Percentiles rank a stretch among this genome's conserved stretches.
phyloP scores from a whole-genome alignment of 768 basidiomycete genomes.

The Lactarius akahatsu region DNA sequence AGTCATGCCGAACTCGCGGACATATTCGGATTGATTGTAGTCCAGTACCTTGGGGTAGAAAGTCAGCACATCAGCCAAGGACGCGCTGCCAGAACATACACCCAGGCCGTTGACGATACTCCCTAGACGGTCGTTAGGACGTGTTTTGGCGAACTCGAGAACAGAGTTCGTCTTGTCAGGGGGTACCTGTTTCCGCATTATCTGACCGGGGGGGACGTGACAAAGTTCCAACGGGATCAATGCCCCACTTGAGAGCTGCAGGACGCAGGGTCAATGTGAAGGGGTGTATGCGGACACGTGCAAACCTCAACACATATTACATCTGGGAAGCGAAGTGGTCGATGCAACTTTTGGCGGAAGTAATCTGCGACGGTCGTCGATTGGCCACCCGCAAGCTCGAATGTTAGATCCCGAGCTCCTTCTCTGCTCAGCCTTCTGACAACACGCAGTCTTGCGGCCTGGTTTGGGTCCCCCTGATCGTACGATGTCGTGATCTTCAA shows the following conservation, averaged over 20 bases:
- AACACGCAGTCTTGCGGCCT: slow-evolving; percentile 46
- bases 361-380: slow-evolving; percentile 60
- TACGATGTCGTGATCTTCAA: slow-evolving; percentile 49
- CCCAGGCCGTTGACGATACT: slow-evolving; percentile 55
- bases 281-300: slow-evolving; percentile 10
- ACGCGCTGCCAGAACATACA: slow-evolving; percentile 36
- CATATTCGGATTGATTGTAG: slow-evolving; percentile 49
- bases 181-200: slow-evolving; percentile 71
- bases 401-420: slow-evolving; percentile 55
- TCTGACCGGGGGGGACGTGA: slow-evolving; percentile 59
- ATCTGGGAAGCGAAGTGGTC: slow-evolving; percentile 57
- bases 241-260: slow-evolving; percentile 59
- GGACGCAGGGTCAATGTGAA: background rate
- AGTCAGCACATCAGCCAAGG: slow-evolving; percentile 1
- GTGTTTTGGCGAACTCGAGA: slow-evolving; percentile 65
- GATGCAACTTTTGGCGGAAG: slow-evolving; percentile 54
- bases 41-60: slow-evolving; percentile 48
- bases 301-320: slow-evolving; percentile 67
- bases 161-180: slow-evolving; percentile 63
- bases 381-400: slow-evolving; percentile 57
- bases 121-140: slow-evolving; percentile 53
- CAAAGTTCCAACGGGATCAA: slow-evolving; percentile 69
- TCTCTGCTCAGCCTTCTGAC: slow-evolving; percentile 57
- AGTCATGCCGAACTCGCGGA: slow-evolving; percentile 65
- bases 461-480: slow-evolving; percentile 10